Percentiles rank a stretch among this genome's conserved stretches.
These are phyloP conservation scores for Entonaema liquescens DNA, from an alignment of 495 filamentous ascomycete species.

Conservation along the genomic window DNA sequence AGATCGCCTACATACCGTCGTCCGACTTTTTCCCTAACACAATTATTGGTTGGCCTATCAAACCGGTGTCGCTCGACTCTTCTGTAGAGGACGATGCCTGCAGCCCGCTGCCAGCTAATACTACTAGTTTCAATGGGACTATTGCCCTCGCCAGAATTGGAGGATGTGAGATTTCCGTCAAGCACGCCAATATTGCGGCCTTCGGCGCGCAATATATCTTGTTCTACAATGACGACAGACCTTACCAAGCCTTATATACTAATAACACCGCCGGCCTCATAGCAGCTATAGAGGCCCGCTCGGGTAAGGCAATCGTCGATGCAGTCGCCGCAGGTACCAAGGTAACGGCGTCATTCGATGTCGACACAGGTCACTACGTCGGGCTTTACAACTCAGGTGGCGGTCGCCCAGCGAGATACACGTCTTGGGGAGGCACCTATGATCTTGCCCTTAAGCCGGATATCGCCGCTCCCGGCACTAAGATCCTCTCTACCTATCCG, in stretches of 20 bases:
- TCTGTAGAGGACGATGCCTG: not conserved
- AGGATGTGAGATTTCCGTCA: not conserved
- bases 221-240: not conserved
- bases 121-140: not conserved
- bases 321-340: not conserved
- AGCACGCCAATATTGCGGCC: not conserved
- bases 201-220: not conserved
- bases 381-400: slow-evolving; percentile 42
- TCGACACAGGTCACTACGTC: slow-evolving; percentile 40
- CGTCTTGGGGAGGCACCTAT: slow-evolving; percentile 57
- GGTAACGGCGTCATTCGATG: slow-evolving; percentile 21
- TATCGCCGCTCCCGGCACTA: slow-evolving; percentile 52
- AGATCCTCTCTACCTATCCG: slow-evolving; percentile 57
- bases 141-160: not conserved
- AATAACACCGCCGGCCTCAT: not conserved
- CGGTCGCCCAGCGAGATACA: slow-evolving; percentile 49
- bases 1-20: not conserved
- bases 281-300: not conserved
- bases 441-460: slow-evolving; percentile 40
- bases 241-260: not conserved
- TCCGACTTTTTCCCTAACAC: not conserved
- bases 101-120: not conserved
- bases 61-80: not conserved
- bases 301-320: not conserved
- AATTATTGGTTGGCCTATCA: not conserved